Conservation (phyloP, 2,329 filamentous ascomycete genomes). For the Cladorrhinum sp. region DNA sequence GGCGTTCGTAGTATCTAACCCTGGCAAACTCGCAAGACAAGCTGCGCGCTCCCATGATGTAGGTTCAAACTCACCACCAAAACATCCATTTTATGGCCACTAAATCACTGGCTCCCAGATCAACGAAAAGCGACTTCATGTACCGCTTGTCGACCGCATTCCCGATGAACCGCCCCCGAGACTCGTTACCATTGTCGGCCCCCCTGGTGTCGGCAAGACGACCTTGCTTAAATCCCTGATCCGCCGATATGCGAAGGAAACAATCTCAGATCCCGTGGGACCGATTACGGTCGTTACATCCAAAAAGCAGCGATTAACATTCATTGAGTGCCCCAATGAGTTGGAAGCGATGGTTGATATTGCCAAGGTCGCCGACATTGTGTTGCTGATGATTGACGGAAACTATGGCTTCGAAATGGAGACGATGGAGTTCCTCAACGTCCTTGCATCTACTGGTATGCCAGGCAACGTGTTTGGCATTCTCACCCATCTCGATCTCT, state of each 20-base stretch:
- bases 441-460: slow-evolving; percentile 92
- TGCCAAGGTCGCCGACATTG: slow-evolving; percentile 95
- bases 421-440: slow-evolving; percentile 98
- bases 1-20: slow-evolving; percentile 80
- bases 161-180: slow-evolving; percentile 93
- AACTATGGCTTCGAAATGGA: slow-evolving; percentile 99
- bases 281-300: slow-evolving; percentile 95
- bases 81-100: background rate
- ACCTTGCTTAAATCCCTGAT: slow-evolving; percentile 93
- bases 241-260: slow-evolving; percentile 92
- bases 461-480: slow-evolving; percentile 98
- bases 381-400: slow-evolving; percentile 96
- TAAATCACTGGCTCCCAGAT: slow-evolving; percentile 50
- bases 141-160: slow-evolving; percentile 91
- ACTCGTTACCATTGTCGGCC: slow-evolving; percentile 90
- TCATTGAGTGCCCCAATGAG: slow-evolving; percentile 96
- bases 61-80: slow-evolving; percentile 26
- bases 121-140: slow-evolving; percentile 94
- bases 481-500: slow-evolving; percentile 91
- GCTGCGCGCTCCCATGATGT: slow-evolving; percentile 72
- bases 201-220: slow-evolving; percentile 92
- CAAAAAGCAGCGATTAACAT: slow-evolving; percentile 90
- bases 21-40: slow-evolving; percentile 74
- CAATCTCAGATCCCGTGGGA: slow-evolving; percentile 81
- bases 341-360: slow-evolving; percentile 96